Evolutionary conservation across 306 rosid species (phyloP), one percentile per base, ranked within the genome.

Genomic region (Senna tora): DNA sequence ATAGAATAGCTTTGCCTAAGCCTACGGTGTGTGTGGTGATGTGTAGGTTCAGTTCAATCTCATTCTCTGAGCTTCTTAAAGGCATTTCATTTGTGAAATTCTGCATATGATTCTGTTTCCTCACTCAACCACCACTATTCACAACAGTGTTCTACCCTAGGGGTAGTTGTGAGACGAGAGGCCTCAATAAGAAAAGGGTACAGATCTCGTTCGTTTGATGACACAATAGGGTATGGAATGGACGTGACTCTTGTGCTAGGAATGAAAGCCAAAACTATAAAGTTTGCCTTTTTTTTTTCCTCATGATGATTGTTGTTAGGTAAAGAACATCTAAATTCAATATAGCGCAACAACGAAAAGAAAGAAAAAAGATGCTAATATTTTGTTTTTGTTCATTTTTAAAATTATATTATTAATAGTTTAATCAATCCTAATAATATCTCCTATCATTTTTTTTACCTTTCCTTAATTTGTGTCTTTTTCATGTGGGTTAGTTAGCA

Each of bases 151-250:
- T 41, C n/a, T 34, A 61, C 55, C 34, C 42, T 6, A 10, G 38
- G 77, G 65, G 67, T 43, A 47, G 78, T 43, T 71, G 65, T 69
- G 46, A 34, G 80, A 65, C 50, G 80, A 65, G 75, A 82, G 54
- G 32, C 47, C 54, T 28, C 68, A 59, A 28, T 30, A 19, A 38
- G 58, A 1, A 58, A 33, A 33, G 7, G 11, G 52, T 30, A 7
- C n/a, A 19, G 39, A 13, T 49, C 6, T 80, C 1, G 66, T 38
- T 51, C 1, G 16, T 63, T 33, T 59, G 45, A 36, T 32, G 30
- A 25, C 32, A 32, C 42, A 28, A 19, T 14, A 12, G 39, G 62
- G 8, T 13, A 30, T 28, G 17, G 25, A 59, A 30, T 28, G 17
- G 25, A 59, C 9, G 46, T 25, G 14, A n/a, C 15, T 22, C 62